Evolutionary conservation across 129 eudicot genomes (phyloP), one percentile per base, ranked within the genome.

Genomic region (Tanacetum coccineum): DNA sequence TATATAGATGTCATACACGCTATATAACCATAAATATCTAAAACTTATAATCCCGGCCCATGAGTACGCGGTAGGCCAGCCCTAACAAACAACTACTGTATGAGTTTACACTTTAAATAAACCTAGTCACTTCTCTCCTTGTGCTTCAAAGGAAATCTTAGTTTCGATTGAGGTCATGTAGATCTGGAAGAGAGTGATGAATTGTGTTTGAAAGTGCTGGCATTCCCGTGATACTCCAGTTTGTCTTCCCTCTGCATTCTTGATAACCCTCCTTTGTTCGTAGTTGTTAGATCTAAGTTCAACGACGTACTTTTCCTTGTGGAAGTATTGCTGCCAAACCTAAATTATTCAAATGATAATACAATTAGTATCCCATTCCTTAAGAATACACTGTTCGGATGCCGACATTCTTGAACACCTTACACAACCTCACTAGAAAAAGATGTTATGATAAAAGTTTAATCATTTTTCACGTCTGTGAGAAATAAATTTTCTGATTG

Each of bases 241-340:
- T 6, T 55, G 14, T 48, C 62, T 14, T 68, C 20, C 22, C 59
- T 18, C 10, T 25, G 44, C 54, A 22, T 64, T 13, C 60, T 36
- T 36, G 45, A 44, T 46, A 49, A 54, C 14, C 15, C 53, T 14
- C 72, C 72, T 53, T 2, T 63, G 40, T 70, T 76, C 12, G 72
- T 55, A 55, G 26, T 70, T 42, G 81, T 76, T 13, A n/a, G 78
- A 73, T 56, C 78, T 79, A 68, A 73, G 67, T 51, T 73, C 79
- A 32, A 77, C 64, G 0, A 82, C 74, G 39, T 45, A 48, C 78
- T 74, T 82, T 62, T 82, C 86, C 59, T 66, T 36, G 7, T 80
- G 81, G n/a, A n/a, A 78, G 78, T 60, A 74, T 52, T 18, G 18
- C 8, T 3, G 83, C 83, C n/a, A 42, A 82, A 74, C 65, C 87